These are phyloP conservation scores for Aspergillus cristatus DNA, from an alignment of 495 filamentous ascomycete species.

Conservation along the genomic window DNA sequence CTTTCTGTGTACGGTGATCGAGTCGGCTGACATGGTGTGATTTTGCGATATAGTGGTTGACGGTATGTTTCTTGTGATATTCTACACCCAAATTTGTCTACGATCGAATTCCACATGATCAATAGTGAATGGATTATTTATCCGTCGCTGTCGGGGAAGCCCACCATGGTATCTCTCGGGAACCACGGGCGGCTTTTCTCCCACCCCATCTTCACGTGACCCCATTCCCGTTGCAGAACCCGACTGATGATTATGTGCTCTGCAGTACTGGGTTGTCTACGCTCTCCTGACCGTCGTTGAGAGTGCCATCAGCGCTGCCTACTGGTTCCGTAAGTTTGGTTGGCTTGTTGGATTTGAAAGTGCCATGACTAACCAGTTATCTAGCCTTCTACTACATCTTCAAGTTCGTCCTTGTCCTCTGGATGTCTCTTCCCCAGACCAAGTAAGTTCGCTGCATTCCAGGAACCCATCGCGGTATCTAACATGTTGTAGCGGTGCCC, in stretches of 20 bases:
- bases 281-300: constrained; percentile 89
- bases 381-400: constrained; percentile 99
- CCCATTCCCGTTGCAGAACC: constrained; percentile 5
- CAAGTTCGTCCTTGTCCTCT: constrained; percentile 94
- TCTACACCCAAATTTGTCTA: too few species aligned
- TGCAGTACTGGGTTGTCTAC: constrained; percentile 90
- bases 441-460: constrained; percentile 48
- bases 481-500: constrained; percentile 64
- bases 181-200: neutral
- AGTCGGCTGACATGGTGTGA: constrained; percentile 5
- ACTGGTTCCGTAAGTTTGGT: constrained; percentile 79
- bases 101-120: too few species aligned
- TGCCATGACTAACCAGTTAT: constrained; percentile 7
- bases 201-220: constrained; percentile 13
- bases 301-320: constrained; percentile 85
- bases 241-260: constrained; percentile 5
- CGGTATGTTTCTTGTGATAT: constrained; percentile 43
- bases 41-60: constrained; percentile 49
- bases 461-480: constrained; percentile 2
- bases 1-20: neutral
- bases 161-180: too few species aligned
- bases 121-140: too few species aligned
- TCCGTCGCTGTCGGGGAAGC: too few species aligned
- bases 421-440: constrained; percentile 93
- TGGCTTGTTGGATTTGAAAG: neutral